Percentiles rank a stretch among this genome's conserved stretches.
These are phyloP conservation scores for Penicillium oxalicum DNA, from an alignment of 2,329 filamentous ascomycete species.

Conservation along the genomic window DNA sequence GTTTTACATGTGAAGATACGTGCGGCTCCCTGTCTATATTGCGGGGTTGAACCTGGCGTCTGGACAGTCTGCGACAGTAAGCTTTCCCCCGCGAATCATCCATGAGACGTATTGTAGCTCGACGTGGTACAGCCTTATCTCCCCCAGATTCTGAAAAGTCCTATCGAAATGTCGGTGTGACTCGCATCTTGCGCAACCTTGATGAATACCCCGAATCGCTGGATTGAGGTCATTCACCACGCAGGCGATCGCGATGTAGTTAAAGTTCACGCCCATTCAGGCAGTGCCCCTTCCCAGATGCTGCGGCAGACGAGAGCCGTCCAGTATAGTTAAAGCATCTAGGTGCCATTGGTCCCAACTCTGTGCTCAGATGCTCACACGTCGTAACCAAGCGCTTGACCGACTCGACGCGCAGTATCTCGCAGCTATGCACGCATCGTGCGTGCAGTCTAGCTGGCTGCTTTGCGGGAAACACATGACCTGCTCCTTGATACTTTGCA, in stretches of 20 bases:
- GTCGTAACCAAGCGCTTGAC: constrained; percentile 1
- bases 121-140: constrained; percentile 3
- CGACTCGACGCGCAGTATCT: constrained; percentile 13
- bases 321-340: neutral
- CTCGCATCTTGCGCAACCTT: neutral
- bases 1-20: neutral
- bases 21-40: constrained; percentile 9
- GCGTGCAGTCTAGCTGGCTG: constrained; percentile 7
- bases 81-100: constrained; percentile 1
- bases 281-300: too few species aligned
- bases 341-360: neutral
- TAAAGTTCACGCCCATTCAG: too few species aligned
- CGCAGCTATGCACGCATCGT: constrained; percentile 11
- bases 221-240: neutral
- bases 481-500: constrained; percentile 8
- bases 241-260: neutral
- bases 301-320: too few species aligned
- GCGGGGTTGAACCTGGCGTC: constrained; percentile 3
- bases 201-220: neutral
- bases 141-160: neutral
- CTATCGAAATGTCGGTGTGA: constrained; percentile 6
- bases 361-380: neutral
- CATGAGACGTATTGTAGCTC: neutral
- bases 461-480: constrained; percentile 14
- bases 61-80: constrained; percentile 1